A percentile compares a stretch with the other conserved stretches of the same genome.
Conservation (phyloP, 805 yeast species). For the Wickerhamomyces chaumierensis region DNA sequence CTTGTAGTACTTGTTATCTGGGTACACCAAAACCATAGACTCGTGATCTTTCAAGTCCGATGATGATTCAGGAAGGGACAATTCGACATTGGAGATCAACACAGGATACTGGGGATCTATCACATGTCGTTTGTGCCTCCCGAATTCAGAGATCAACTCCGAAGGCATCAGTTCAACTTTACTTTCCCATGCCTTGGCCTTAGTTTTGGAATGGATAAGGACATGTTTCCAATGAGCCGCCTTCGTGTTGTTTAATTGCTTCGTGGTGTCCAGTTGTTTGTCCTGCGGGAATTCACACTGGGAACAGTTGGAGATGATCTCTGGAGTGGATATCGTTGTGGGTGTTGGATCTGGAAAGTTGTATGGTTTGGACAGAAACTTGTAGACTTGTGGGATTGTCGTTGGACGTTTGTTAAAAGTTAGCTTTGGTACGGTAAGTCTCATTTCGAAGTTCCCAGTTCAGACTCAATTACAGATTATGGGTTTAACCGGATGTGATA, state of each 20-base stretch:
- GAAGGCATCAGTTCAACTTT: slow-evolving; percentile 38
- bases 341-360: slow-evolving; percentile 6
- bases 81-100: slow-evolving; percentile 33
- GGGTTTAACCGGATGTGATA: too few species aligned
- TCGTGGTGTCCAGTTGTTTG: slow-evolving; percentile 28
- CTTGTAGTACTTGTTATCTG: slow-evolving; percentile 35
- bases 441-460: too few species aligned
- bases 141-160: slow-evolving; percentile 30
- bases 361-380: neutral
- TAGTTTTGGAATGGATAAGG: slow-evolving; percentile 36
- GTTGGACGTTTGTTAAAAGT: too few species aligned
- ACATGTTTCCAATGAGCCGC: slow-evolving; percentile 45
- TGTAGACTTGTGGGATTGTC: neutral
- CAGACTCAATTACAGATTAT: too few species aligned
- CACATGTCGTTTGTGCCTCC: slow-evolving; percentile 21
- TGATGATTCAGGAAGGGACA: slow-evolving; percentile 7
- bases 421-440: slow-evolving; percentile 4
- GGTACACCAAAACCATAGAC: slow-evolving; percentile 33
- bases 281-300: slow-evolving; percentile 25
- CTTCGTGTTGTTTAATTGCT: slow-evolving; percentile 34
- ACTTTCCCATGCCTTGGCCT: slow-evolving; percentile 24
- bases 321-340: slow-evolving; percentile 2
- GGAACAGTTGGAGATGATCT: slow-evolving; percentile 36
- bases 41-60: slow-evolving; percentile 1
- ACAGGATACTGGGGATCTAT: slow-evolving; percentile 38